Conservation (phyloP, 2,329 filamentous ascomycete species). For the Ophiostoma novo-ulmi region DNA sequence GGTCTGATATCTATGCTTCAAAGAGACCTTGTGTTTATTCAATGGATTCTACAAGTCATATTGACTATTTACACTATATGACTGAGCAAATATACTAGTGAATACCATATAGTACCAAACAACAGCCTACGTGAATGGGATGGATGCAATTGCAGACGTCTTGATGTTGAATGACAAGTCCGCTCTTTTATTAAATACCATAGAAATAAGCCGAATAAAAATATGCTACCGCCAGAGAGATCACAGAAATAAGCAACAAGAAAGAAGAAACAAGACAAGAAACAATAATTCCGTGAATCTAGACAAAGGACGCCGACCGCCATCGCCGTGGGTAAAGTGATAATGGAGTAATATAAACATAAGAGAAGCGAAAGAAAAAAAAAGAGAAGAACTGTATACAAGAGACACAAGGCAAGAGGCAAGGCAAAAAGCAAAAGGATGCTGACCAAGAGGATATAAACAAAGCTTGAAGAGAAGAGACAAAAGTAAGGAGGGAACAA, state of each 20-base stretch:
- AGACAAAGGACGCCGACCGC: slow-evolving; percentile 5
- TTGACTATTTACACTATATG: neutral
- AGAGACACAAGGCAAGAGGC: neutral
- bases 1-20: neutral
- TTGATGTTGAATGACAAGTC: slow-evolving; percentile 10
- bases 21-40: neutral
- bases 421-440: neutral
- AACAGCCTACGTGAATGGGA: neutral
- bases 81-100: neutral
- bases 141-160: neutral
- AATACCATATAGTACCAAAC: neutral
- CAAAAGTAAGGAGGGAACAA: neutral
- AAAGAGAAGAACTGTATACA: neutral
- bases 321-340: neutral
- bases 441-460: slow-evolving; percentile 4
- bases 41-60: neutral
- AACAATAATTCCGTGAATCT: neutral
- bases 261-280: neutral
- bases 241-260: neutral
- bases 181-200: neutral
- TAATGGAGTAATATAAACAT: neutral
- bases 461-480: neutral
- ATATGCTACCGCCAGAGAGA: neutral
- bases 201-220: neutral
- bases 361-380: neutral